Evolutionary conservation across 2,329 filamentous ascomycete genomes (phyloP), one percentile per base, ranked within the genome.

Genomic region (Phaeosphaeria sp.): DNA sequence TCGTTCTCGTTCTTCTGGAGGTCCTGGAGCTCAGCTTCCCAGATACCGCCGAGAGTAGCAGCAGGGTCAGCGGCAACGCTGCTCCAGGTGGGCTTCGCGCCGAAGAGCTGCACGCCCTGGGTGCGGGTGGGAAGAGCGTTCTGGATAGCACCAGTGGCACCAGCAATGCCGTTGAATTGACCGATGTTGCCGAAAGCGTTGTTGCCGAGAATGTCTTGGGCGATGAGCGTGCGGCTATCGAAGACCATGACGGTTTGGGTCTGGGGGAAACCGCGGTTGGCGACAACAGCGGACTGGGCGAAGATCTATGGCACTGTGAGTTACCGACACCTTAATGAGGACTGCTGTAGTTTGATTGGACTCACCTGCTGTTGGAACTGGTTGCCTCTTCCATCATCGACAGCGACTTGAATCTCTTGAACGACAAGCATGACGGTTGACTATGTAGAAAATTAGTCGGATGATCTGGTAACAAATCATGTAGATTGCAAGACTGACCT

Each of bases 201-300:
- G 56, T 49, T 49, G 55, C 60, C 52, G 54, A 74, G 65, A 55
- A 74, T 63, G 51, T 75, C 60, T 11, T 63, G 57, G 21, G 71
- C 71, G 46, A 72, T 55, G 40, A 75, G 63, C 22, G 61, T 67
- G 25, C 63, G 53, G 44, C 55, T 49, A 48, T 69, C 66, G 60
- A 73, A 68, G 59, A 75, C 64, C 71, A 72, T 71, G 51, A 75
- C 60, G 30, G 69, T 69, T 46, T 74, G 52, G 15, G 69, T 71
- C 4, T 49, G n/a, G 24, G 36, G 21, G 4, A 46, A 48, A 5
- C 73, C 73, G 11, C 67, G 64, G 64, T 75, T 75, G 27, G 73
- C 73, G 7, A 74, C 65, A 6, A 73, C 21, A 9, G 51, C 61
- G 46, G 51, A 60, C 56, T 74, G 70, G 8, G 71, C 73, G 52